Base-by-base conservation (phyloP, 805 yeast genomes). In the Suhomyces kilbournensis region DNA sequence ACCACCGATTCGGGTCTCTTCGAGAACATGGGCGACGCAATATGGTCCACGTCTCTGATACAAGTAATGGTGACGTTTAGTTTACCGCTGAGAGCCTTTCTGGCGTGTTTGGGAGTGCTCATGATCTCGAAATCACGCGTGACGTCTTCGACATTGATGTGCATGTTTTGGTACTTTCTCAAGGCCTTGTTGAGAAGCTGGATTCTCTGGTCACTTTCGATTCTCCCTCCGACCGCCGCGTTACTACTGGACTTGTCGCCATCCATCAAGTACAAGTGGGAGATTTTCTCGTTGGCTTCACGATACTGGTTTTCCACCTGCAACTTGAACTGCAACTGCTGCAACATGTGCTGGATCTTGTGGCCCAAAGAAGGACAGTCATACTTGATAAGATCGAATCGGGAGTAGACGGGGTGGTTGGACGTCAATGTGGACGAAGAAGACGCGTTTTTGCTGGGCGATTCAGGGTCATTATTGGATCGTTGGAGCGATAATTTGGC, bases 351-450 rank as follows among this genome's bases (percentile, higher is more conserved):
- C 70, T 90, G 97, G 63, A 94, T 94, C 56, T 94, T 82, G 62
- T 94, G 97, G 9, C 97, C 97, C 59, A 94, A 74, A 0, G 96
- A 89, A 0, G 97, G 97, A 60, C 97, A 89, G 62, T 94, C 97
- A 64, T 90, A 91, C 61, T 91, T 91, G 65, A 90, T 79, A 52
- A 94, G 76, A 67, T 94, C 99, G 58, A 88, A 74, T 19, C 88
- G 78, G 0, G 93, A 81, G 63, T 79, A 88, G 4, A 79, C 66
- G 15, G 46, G 46, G n/a, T 28, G 32, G 32, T 34, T 43, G 12
- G 49, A 35, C 20, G 35, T 39, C 28, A 22, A 44, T 20, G 45
- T 47, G 6, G 40, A 32, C 2, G 38, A 15, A 2, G 43, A 22
- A 47, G 48, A 35, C 44, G 32, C 44, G 2, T 47, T 46, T 17